Evolutionary conservation across 768 basidiomycete genomes (phyloP).

Genomic region (Lactarius deliciosus): DNA sequence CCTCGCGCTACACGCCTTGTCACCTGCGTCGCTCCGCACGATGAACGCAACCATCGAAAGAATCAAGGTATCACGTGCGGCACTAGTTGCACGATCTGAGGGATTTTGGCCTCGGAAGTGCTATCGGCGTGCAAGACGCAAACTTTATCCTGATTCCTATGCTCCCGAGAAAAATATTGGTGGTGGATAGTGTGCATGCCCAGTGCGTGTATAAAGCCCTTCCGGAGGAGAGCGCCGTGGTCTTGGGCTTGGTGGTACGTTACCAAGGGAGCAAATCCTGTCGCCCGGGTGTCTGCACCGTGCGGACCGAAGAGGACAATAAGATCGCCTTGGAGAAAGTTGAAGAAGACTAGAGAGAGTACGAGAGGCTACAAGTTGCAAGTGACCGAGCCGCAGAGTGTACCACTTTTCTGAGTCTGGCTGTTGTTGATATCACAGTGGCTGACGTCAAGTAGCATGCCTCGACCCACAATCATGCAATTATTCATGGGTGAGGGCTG

Average conservation of each 20-base stretch:
- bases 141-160: slow-evolving; percentile 89
- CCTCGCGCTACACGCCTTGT: slow-evolving; percentile 77
- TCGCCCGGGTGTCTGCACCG: slow-evolving; percentile 79
- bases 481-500: too few species aligned
- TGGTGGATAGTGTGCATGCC: slow-evolving; percentile 61
- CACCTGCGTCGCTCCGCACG: slow-evolving; percentile 53
- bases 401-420: too few species aligned
- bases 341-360: slow-evolving; percentile 49
- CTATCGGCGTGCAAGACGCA: slow-evolving; percentile 81
- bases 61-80: slow-evolving; percentile 56
- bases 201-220: slow-evolving; percentile 68
- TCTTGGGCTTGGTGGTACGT: slow-evolving; percentile 58
- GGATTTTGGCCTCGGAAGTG: slow-evolving; percentile 56
- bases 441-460: too few species aligned
- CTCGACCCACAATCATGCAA: too few species aligned
- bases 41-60: slow-evolving; percentile 65
- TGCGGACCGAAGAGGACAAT: slow-evolving; percentile 85
- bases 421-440: too few species aligned
- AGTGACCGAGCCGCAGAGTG: neutral
- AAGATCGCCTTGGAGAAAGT: slow-evolving; percentile 50
- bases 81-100: slow-evolving; percentile 52
- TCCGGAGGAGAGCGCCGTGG: slow-evolving; percentile 78
- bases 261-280: slow-evolving; percentile 79
- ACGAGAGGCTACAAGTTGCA: slow-evolving; percentile 14
- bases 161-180: slow-evolving; percentile 44